phyloP scores from a whole-genome alignment of 306 rosid species.

The Chamaecrista fasciculata region DNA sequence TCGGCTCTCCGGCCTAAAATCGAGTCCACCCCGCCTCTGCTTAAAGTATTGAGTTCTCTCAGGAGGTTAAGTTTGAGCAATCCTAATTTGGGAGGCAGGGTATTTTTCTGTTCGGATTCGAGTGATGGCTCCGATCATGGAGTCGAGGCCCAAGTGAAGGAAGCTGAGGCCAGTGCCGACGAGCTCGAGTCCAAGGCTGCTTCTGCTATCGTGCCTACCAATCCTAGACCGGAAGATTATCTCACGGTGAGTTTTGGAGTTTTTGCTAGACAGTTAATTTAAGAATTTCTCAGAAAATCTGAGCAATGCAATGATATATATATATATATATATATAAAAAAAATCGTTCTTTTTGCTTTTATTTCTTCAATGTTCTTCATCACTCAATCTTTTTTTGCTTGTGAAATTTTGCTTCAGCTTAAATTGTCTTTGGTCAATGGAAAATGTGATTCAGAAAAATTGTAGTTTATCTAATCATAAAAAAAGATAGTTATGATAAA shows the following conservation, averaged over 20 bases:
- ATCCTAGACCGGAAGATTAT: constrained; percentile 93
- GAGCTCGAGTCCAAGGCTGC: constrained; percentile 51
- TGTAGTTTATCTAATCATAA: not conserved
- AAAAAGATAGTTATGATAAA: not conserved
- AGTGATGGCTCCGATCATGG: constrained; percentile 57
- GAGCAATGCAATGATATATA: not conserved
- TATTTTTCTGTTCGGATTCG: constrained; percentile 79
- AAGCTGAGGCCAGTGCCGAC: constrained; percentile 46
- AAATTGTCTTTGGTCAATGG: not conserved
- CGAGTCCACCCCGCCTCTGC: constrained; percentile 48
- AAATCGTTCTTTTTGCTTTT: not conserved
- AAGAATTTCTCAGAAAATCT: not conserved
- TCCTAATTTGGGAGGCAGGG: constrained; percentile 40
- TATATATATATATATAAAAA: too few species aligned
- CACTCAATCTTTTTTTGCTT: not conserved
- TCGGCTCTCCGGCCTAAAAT: constrained; percentile 44
- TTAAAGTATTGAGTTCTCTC: constrained; percentile 50
- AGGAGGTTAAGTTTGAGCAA: constrained; percentile 35
- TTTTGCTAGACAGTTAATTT: not conserved
- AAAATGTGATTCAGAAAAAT: not conserved
- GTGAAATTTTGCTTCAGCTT: not conserved
- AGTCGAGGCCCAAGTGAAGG: constrained; percentile 53
- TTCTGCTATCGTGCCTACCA: constrained; percentile 78
- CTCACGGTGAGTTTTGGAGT: constrained; percentile 69
- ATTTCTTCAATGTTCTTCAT: not conserved